phyloP scores from a whole-genome alignment of 2,329 filamentous ascomycete species.

The Cercospora sojina region DNA sequence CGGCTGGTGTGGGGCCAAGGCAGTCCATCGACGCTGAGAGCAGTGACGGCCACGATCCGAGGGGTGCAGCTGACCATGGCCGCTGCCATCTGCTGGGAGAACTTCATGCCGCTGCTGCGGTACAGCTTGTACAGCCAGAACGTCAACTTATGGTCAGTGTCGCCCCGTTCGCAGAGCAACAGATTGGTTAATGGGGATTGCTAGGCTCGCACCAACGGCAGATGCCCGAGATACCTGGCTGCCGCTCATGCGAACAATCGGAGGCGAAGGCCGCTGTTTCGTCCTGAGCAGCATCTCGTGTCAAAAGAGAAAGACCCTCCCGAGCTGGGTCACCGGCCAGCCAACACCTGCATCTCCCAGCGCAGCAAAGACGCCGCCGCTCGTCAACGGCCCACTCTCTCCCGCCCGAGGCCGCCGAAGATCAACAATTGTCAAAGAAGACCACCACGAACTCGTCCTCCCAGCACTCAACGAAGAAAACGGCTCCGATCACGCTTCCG shows the following conservation, averaged over 20 bases:
- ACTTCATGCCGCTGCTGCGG: constrained; percentile 87
- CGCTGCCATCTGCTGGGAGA: constrained; percentile 94
- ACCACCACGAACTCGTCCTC: constrained; percentile 58
- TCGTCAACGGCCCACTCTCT: constrained; percentile 16
- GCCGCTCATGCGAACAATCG: constrained; percentile 76
- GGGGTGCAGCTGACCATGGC: constrained; percentile 78
- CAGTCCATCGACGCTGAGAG: constrained; percentile 72
- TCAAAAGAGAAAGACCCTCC: constrained; percentile 59
- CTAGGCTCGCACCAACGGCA: constrained; percentile 74
- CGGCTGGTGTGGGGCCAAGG: constrained; percentile 88
- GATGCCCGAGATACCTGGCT: constrained; percentile 83
- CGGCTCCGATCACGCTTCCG: constrained; percentile 5
- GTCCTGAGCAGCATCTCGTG: constrained; percentile 87
- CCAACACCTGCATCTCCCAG: not conserved
- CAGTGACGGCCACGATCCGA: constrained; percentile 75
- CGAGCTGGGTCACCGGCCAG: constrained; percentile 54
- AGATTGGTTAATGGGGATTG: not conserved
- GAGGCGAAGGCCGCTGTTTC: constrained; percentile 77
- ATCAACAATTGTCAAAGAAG: constrained; percentile 46
- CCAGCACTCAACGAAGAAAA: constrained; percentile 28
- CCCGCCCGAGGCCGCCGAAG: constrained; percentile 36
- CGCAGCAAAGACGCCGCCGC: not conserved
- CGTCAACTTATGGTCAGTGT: constrained; percentile 69
- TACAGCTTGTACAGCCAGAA: constrained; percentile 85
- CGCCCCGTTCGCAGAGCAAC: not conserved